Evolutionary conservation across 257 asterid species (phyloP), one percentile per base, ranked within the genome.

Genomic region (Apocynum venetum): DNA sequence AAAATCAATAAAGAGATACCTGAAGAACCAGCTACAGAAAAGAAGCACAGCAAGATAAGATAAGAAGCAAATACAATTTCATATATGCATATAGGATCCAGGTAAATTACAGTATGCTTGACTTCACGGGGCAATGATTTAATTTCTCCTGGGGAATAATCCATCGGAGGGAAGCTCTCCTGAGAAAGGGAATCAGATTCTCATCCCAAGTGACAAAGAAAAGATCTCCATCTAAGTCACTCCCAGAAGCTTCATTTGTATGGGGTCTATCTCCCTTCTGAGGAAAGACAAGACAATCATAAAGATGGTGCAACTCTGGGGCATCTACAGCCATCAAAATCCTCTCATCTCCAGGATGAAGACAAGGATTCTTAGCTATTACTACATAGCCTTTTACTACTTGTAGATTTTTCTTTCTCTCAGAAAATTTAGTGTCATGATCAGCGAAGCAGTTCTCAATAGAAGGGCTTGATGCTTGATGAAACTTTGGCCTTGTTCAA

Each of bases 141-240:
- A 55, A 12, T 87, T 55, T 88, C 91, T 57, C 83, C 94, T 9
- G 98, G 66, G 2, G 87, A 79, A 80, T 96, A 93, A 47, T 93
- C 95, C 99, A 96, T 91, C 0, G 99, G 98, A 7, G 65, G 6
- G 92, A 91, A 91, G 83, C 99, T 96, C 76, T 76, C 76, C 83
- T 86, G 89, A 83, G 93, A 87, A 51, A 98, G 99, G 98, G 98
- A 64, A 93, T 86, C 76, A 96, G 97, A 83, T 84, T 89, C 52
- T 85, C 89, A 82, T 96, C 99, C 98, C 98, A 96, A n/a, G 97
- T 85, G 52, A 93, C 99, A 72, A 93, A 93, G 78, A 93, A 93
- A 48, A 90, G 87, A 85, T 96, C 99, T 20, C 99, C 97, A 75
- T 96, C 98, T 13, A 96, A 82, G 86, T 96, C 99, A 87, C 98